A percentile compares a stretch with the other conserved stretches of the same genome.
phyloP scores from a whole-genome alignment of 2,329 filamentous ascomycete genomes.

The Fusarium abutilonis region DNA sequence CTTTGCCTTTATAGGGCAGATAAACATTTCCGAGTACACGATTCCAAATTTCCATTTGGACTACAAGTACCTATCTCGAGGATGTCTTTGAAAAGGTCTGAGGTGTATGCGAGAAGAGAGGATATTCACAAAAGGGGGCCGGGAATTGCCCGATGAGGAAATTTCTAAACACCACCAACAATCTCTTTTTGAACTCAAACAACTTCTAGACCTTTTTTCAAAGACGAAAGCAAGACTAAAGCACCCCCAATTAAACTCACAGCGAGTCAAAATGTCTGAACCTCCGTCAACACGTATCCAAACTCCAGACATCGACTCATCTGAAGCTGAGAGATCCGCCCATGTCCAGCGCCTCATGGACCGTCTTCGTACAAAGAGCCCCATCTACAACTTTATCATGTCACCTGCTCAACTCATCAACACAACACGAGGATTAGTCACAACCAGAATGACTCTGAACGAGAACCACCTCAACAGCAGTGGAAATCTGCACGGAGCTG shows the following conservation, averaged over 20 bases:
- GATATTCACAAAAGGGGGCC: constrained; percentile 43
- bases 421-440: constrained; percentile 58
- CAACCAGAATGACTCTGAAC: constrained; percentile 59
- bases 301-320: constrained; percentile 21
- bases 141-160: constrained; percentile 41
- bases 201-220: neutral
- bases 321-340: constrained; percentile 24
- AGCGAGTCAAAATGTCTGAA: constrained; percentile 24
- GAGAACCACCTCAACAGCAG: constrained; percentile 73
- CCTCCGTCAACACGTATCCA: constrained; percentile 23
- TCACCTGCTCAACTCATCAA: constrained; percentile 56
- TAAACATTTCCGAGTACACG: constrained; percentile 56
- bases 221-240: too few relatives aligned
- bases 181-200: neutral
- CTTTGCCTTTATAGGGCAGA: constrained; percentile 46
- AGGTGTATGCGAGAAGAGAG: constrained; percentile 36
- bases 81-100: constrained; percentile 41
- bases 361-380: constrained; percentile 56
- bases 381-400: constrained; percentile 61
- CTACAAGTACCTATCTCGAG: constrained; percentile 49
- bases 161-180: constrained; percentile 11
- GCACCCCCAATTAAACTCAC: too few relatives aligned
- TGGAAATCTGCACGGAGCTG: constrained; percentile 75
- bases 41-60: constrained; percentile 67
- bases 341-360: constrained; percentile 49